Evolutionary conservation across 371 early-diverging fungal genomes (phyloP).

Genomic region (Circinella umbellata): DNA sequence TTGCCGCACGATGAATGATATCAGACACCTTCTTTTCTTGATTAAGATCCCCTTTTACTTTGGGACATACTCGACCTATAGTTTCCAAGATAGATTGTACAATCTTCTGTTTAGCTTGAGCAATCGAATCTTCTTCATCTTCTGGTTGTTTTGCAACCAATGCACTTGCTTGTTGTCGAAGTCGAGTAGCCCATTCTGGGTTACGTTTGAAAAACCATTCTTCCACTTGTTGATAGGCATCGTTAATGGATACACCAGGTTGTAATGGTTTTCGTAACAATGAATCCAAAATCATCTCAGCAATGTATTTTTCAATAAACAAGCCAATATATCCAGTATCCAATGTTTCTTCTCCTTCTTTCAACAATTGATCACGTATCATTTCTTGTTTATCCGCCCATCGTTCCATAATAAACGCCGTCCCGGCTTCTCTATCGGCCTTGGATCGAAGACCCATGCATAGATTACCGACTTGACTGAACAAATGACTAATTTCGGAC

Average conservation of each 20-base stretch:
- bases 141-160: conserved; percentile 35
- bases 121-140: conserved; percentile 18
- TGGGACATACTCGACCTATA: conserved; percentile 20
- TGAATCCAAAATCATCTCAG: conserved; percentile 24
- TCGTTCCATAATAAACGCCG: conserved; percentile 17
- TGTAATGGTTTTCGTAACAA: conserved; percentile 34
- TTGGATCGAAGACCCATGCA: conserved; percentile 41
- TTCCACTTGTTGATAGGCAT: conserved; percentile 32
- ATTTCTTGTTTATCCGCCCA: conserved; percentile 26
- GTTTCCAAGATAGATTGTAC: conserved; percentile 28
- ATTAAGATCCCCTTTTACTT: conserved; percentile 1
- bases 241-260: conserved; percentile 38
- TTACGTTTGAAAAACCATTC: conserved; percentile 36
- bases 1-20: conserved; percentile 26
- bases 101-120: conserved; percentile 24
- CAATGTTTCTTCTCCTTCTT: conserved; percentile 10
- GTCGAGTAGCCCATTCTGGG: conserved; percentile 36
- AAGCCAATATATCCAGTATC: conserved; percentile 26
- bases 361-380: neutral
- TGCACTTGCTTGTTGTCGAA: conserved; percentile 40
- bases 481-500: conserved; percentile 24
- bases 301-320: conserved; percentile 31
- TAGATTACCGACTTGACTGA: conserved; percentile 24
- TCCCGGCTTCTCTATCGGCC: conserved; percentile 41
- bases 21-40: conserved; percentile 39